Conservation (phyloP, 140 eudicot species). For the Flaveria floridana region DNA sequence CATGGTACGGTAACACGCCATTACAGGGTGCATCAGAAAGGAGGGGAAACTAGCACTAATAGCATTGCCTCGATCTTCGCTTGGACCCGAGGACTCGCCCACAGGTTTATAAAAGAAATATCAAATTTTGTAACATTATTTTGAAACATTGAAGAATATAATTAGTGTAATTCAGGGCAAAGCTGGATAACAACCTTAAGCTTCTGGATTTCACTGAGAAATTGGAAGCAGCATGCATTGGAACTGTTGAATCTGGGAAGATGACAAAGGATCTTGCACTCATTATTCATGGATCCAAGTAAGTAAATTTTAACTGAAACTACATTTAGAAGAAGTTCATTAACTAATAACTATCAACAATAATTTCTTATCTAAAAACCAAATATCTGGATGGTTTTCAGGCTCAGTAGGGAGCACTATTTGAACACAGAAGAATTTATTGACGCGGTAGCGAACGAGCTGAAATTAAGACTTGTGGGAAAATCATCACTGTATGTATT, state of each 20-base stretch:
- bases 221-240: conserved; percentile 77
- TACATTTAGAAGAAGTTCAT: neutral
- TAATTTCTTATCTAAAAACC: neutral
- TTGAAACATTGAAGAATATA: neutral
- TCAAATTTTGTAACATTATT: neutral
- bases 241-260: conserved; percentile 79
- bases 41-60: conserved; percentile 77
- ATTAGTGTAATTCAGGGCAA: conserved; percentile 47
- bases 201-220: conserved; percentile 73
- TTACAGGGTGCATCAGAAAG: conserved; percentile 71
- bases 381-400: conserved; percentile 21
- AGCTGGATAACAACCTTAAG: conserved; percentile 60
- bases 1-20: conserved; percentile 82
- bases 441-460: conserved; percentile 81
- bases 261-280: conserved; percentile 97
- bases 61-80: conserved; percentile 66
- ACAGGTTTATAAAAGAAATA: conserved; percentile 36
- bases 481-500: conserved; percentile 43
- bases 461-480: conserved; percentile 62
- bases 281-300: conserved; percentile 79
- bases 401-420: conserved; percentile 66
- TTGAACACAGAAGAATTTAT: conserved; percentile 85
- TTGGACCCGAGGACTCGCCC: conserved; percentile 73
- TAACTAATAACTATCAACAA: neutral
- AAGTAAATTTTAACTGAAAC: conserved; percentile 8